Evolutionary conservation across 768 basidiomycete species (phyloP).

Genomic region (Pleurotus giganteus): DNA sequence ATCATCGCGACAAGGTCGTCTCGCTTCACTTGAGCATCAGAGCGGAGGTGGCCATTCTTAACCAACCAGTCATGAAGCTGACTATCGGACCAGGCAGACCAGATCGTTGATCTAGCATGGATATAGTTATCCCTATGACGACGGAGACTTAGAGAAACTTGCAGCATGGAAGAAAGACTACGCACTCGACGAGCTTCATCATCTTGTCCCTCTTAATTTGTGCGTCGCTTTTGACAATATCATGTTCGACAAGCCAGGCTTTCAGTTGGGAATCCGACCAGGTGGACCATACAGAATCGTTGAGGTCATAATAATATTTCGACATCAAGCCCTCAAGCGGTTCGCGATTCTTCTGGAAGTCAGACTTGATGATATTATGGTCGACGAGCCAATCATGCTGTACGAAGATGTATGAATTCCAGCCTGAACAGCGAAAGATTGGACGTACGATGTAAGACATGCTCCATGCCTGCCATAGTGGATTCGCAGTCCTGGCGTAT

Average conservation of each 20-base stretch:
- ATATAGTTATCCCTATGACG: slow-evolving; percentile 62
- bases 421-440: not conserved
- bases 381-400: slow-evolving; percentile 83
- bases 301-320: slow-evolving; percentile 67
- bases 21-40: slow-evolving; percentile 61
- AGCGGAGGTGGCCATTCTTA: slow-evolving; percentile 63
- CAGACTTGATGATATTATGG: slow-evolving; percentile 68
- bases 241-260: slow-evolving; percentile 75
- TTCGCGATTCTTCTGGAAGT: slow-evolving; percentile 53
- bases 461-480: slow-evolving; percentile 84
- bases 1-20: slow-evolving; percentile 77
- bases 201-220: slow-evolving; percentile 73
- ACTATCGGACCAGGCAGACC: slow-evolving; percentile 70
- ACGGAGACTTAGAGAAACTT: not conserved
- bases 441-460: slow-evolving; percentile 75
- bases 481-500: slow-evolving; percentile 60
- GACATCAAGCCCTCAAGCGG: slow-evolving; percentile 67
- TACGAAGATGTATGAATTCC: not conserved
- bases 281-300: slow-evolving; percentile 53
- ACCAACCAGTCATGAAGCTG: slow-evolving; percentile 74
- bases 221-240: slow-evolving; percentile 68
- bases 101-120: slow-evolving; percentile 57
- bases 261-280: slow-evolving; percentile 83
- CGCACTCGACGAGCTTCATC: slow-evolving; percentile 66
- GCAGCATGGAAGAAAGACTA: slow-evolving; percentile 1